Evolutionary conservation across 805 yeast species (phyloP).

Genomic region (Metschnikowia lachancei): DNA sequence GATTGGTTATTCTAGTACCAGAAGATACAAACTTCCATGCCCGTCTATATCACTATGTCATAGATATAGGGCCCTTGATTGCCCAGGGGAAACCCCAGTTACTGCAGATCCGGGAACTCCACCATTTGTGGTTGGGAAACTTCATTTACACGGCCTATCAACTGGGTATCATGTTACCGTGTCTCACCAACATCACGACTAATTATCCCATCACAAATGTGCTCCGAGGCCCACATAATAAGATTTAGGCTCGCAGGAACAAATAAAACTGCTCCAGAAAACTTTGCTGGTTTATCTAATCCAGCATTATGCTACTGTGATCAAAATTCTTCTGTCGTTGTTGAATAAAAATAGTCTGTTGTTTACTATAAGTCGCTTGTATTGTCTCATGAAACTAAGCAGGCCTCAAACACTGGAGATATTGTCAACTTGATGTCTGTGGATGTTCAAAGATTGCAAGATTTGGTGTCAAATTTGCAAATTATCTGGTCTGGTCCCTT

Average conservation of each 20-base stretch:
- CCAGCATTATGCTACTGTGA: conserved; percentile 36
- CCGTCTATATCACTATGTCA: conserved; percentile 5
- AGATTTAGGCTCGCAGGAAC: conserved; percentile 8
- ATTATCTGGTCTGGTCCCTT: conserved; percentile 92
- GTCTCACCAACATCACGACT: conserved; percentile 38
- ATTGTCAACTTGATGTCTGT: conserved; percentile 93
- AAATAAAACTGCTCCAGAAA: conserved; percentile 22
- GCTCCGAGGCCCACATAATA: conserved; percentile 18
- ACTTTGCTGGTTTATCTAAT: conserved; percentile 32
- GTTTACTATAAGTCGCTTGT: conserved; percentile 67
- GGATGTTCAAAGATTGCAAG: conserved; percentile 86
- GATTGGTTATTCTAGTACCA: too few species aligned
- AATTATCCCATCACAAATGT: conserved; percentile 36
- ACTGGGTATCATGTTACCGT: conserved; percentile 33
- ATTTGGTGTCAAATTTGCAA: conserved; percentile 72
- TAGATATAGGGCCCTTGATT: conserved; percentile 19
- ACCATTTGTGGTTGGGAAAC: conserved; percentile 33
- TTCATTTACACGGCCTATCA: conserved; percentile 27
- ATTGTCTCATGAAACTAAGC: conserved; percentile 69
- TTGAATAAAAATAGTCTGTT: conserved; percentile 39
- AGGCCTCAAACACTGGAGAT: conserved; percentile 80
- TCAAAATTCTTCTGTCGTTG: conserved; percentile 30
- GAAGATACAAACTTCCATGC: conserved; percentile 8
- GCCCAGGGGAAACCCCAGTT: conserved; percentile 28
- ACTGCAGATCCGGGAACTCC: conserved; percentile 29